These are phyloP conservation scores for Lecanicillium sp. DNA, from an alignment of 2,329 filamentous ascomycete species.

Conservation along the genomic window DNA sequence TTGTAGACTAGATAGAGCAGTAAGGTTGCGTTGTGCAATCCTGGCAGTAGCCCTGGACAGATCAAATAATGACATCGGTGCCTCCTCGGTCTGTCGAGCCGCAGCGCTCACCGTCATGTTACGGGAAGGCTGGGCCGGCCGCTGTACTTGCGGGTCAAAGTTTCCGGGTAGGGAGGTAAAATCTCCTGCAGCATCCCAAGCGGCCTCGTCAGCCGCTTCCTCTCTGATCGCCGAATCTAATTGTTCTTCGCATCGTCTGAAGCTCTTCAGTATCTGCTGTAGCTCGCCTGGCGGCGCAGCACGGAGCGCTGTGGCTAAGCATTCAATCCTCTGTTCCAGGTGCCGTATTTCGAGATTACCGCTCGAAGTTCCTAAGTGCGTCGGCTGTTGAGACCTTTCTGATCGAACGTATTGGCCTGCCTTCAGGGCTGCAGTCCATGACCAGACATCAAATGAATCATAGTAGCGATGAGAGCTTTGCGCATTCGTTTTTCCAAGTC, in stretches of 20 bases:
- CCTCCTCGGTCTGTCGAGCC: conserved; percentile 42
- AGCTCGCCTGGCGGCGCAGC: conserved; percentile 65
- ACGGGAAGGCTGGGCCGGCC: conserved; percentile 23
- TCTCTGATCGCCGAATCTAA: conserved; percentile 59
- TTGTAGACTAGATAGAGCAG: conserved; percentile 48
- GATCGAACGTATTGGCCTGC: conserved; percentile 68
- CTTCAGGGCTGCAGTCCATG: conserved; percentile 72
- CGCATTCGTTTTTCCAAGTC: conserved; percentile 40
- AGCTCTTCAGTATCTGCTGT: conserved; percentile 68
- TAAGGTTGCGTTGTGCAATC: conserved; percentile 52
- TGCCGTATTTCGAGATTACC: conserved; percentile 60
- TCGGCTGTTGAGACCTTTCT: conserved; percentile 46
- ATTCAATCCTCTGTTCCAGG: conserved; percentile 75
- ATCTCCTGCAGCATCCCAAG: conserved; percentile 63
- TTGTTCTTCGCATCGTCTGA: conserved; percentile 73
- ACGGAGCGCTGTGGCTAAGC: conserved; percentile 67
- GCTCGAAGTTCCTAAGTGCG: conserved; percentile 54
- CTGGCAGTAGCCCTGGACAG: conserved; percentile 55
- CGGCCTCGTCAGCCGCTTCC: conserved; percentile 62
- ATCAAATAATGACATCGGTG: conserved; percentile 60
- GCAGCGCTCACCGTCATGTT: conserved; percentile 30
- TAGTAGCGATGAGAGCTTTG: conserved; percentile 35
- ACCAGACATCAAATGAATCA: conserved; percentile 61
- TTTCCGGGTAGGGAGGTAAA: conserved; percentile 50
- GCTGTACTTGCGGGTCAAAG: conserved; percentile 34